Evolutionary conservation across 805 yeast species (phyloP), one percentile per base, ranked within the genome.

Genomic region (Yueomyces sinensis): DNA sequence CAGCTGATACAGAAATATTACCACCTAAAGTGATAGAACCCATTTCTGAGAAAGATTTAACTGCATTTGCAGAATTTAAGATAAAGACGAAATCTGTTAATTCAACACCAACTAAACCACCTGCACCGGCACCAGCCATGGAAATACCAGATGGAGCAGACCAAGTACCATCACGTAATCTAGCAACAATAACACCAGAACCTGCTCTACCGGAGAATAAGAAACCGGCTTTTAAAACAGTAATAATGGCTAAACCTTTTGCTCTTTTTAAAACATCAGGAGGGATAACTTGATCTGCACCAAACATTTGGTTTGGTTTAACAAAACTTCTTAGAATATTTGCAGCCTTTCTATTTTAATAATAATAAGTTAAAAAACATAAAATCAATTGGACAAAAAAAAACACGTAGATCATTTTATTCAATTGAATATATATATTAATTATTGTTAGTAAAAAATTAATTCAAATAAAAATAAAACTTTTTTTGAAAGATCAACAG

Each of bases 121-220:
- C 98, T 3, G 91, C 96, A 48, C 98, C 98, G 3, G 96, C 97
- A 45, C 97, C 98, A 3, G 94, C 97, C n/a, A 96, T 81, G 32
- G 76, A 78, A 44, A 91, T 78, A 7, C 95, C 98, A 1, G 94
- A 78, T 1, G 98, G 98, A 3, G 96, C 94, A 13, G 96, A 86
- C 98, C 98, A 91, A 0, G 81, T 60, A 0, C 96, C 96, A 59
- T 89, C 96, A 1, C 91, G 89, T 35, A 91, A 66, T 38, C 96
- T 66, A 4, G 97, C 95, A 17, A 91, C 91, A 40, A 91, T 82
- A 20, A 91, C 82, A 41, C 98, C 98, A 1, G 95, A 82, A 16
- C 98, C 98, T 1, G 96, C 97, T 54, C 98, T 73, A 18, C 97
- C 98, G 4, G 95, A 82, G 56, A 91, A 91, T 37, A 91, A 63